Evolutionary conservation across 2,329 filamentous ascomycete genomes (phyloP).

Genomic region (Cercospora sesami): DNA sequence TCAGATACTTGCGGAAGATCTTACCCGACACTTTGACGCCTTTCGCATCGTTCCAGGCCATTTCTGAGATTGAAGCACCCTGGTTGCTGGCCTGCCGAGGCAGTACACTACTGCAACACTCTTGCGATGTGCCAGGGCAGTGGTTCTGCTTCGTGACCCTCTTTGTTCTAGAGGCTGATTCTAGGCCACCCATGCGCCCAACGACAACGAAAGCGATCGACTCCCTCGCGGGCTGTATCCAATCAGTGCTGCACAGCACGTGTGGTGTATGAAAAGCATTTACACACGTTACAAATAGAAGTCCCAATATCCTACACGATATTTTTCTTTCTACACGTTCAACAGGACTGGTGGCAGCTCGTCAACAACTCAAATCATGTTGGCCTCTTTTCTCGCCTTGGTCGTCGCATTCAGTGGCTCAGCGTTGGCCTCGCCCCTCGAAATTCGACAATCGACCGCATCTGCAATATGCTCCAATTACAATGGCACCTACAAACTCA

Average conservation of each 20-base stretch:
- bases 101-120: neutral
- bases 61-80: neutral
- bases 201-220: neutral
- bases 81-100: neutral
- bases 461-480: slow-evolving; percentile 23
- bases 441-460: slow-evolving; percentile 16
- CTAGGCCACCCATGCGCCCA: neutral
- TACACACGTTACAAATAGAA: neutral
- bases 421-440: slow-evolving; percentile 1
- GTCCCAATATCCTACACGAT: neutral
- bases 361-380: neutral
- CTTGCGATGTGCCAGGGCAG: neutral
- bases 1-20: neutral
- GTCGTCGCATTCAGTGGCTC: neutral
- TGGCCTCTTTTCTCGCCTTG: neutral
- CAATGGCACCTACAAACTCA: slow-evolving; percentile 24
- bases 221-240: neutral
- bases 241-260: neutral
- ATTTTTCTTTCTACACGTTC: neutral
- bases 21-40: neutral
- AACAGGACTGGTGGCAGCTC: neutral
- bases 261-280: neutral
- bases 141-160: neutral
- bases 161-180: neutral
- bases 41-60: neutral